A percentile compares a stretch with the other conserved stretches of the same genome.
These are phyloP conservation scores for Xylariaceae sp. DNA, from an alignment of 2,329 filamentous ascomycete species.

Conservation along the genomic window DNA sequence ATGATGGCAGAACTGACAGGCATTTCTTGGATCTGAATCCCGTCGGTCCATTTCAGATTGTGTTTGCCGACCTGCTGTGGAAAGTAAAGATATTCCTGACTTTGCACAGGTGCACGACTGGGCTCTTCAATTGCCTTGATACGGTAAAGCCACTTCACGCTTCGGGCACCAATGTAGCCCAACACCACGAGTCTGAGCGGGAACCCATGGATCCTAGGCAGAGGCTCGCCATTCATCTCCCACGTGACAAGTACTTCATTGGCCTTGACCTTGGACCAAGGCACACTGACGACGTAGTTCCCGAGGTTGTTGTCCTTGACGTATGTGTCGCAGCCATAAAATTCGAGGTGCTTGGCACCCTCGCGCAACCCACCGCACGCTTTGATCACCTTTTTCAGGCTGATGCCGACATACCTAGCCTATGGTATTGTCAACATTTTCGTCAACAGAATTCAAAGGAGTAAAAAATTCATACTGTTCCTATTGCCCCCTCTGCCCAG, in stretches of 20 bases:
- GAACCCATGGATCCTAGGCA: constrained; percentile 63
- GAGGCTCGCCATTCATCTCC: constrained; percentile 66
- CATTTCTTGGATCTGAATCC: constrained; percentile 69
- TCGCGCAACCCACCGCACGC: constrained; percentile 58
- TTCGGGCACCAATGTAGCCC: constrained; percentile 65
- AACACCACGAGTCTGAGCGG: constrained; percentile 60
- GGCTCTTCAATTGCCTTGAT: constrained; percentile 58
- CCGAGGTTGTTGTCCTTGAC: constrained; percentile 63
- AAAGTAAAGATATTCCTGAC: constrained; percentile 65
- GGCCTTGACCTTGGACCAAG: constrained; percentile 62
- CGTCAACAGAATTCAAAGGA: too few species aligned
- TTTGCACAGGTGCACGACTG: constrained; percentile 57
- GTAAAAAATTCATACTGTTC: too few species aligned
- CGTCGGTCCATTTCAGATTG: constrained; percentile 55
- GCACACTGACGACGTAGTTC: constrained; percentile 66
- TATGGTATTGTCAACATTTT: too few species aligned
- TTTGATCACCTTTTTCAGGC: constrained; percentile 67
- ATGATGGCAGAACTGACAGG: constrained; percentile 55
- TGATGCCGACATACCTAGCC: constrained; percentile 60
- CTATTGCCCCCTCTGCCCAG: constrained; percentile 65
- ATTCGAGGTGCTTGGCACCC: constrained; percentile 59
- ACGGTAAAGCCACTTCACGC: constrained; percentile 59
- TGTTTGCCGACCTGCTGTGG: constrained; percentile 66
- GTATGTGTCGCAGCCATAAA: constrained; percentile 69
- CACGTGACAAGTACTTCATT: constrained; percentile 65